Evolutionary conservation across 805 yeast species (phyloP).

Genomic region (Novakomyces olei): DNA sequence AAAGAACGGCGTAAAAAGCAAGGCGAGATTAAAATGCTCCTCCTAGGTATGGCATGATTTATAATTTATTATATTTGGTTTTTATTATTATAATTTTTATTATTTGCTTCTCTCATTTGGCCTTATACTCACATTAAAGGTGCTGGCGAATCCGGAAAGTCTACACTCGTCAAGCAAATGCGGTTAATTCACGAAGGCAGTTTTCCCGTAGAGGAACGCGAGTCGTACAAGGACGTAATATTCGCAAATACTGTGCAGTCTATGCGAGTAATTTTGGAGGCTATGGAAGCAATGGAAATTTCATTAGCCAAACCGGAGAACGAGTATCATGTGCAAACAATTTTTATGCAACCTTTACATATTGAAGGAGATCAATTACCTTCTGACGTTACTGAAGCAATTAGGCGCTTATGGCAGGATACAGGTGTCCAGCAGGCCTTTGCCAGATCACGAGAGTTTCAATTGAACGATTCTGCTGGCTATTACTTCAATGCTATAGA

Average conservation of each 20-base stretch:
- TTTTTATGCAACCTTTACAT: constrained; percentile 7
- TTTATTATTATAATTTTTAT: background rate
- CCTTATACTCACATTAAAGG: constrained; percentile 16
- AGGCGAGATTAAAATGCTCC: constrained; percentile 45
- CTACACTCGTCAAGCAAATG: constrained; percentile 65
- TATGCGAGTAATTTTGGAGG: constrained; percentile 22
- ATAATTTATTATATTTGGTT: background rate
- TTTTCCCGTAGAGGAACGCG: constrained; percentile 49
- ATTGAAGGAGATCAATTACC: constrained; percentile 14
- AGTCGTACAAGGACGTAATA: constrained; percentile 63
- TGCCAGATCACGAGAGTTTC: constrained; percentile 47
- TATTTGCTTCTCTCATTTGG: constrained; percentile 17
- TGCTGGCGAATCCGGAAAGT: constrained; percentile 72
- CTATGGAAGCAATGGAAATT: constrained; percentile 33
- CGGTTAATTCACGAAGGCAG: constrained; percentile 56
- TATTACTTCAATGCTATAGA: constrained; percentile 35
- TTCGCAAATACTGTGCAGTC: constrained; percentile 63
- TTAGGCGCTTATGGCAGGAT: constrained; percentile 40
- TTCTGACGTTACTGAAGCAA: constrained; percentile 47
- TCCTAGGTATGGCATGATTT: constrained; percentile 21
- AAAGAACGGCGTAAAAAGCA: constrained; percentile 7
- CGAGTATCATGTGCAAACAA: background rate
- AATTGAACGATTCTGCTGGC: constrained; percentile 62
- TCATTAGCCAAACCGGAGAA: background rate
- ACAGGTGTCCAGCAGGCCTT: constrained; percentile 25